Percentiles rank a stretch among this genome's conserved stretches.
Conservation (phyloP, 2,329 filamentous ascomycete genomes). For the Plectosphaerella plurivora region DNA sequence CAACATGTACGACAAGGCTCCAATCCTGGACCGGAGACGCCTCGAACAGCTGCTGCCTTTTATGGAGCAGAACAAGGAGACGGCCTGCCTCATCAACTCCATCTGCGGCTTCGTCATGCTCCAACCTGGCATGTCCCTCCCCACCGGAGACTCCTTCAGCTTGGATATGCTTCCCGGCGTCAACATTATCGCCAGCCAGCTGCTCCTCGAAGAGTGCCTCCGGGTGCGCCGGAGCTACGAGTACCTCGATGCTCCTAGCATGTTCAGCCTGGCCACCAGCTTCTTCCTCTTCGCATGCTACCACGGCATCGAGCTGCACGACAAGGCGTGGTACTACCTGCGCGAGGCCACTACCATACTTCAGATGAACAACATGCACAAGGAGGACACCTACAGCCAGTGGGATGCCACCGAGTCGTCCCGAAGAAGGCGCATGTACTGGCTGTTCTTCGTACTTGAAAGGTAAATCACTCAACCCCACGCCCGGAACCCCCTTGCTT, state of each 20-base stretch:
- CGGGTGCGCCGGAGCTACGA: constrained; percentile 61
- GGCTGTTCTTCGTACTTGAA: constrained; percentile 69
- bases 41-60: constrained; percentile 55
- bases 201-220: constrained; percentile 63
- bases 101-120: constrained; percentile 65
- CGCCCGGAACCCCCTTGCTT: constrained; percentile 4
- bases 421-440: constrained; percentile 63
- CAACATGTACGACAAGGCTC: constrained; percentile 60
- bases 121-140: constrained; percentile 62
- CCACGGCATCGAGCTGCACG: constrained; percentile 67
- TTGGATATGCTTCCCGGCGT: constrained; percentile 53
- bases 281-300: constrained; percentile 74
- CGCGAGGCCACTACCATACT: constrained; percentile 71
- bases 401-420: constrained; percentile 57
- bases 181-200: constrained; percentile 59
- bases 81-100: constrained; percentile 61
- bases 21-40: constrained; percentile 55
- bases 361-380: constrained; percentile 55
- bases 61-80: constrained; percentile 58
- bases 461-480: constrained; percentile 40
- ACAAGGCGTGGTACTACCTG: constrained; percentile 75
- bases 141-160: constrained; percentile 49
- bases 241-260: constrained; percentile 50
- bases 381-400: constrained; percentile 58
- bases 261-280: constrained; percentile 64